A percentile compares a stretch with the other conserved stretches of the same genome.
phyloP scores from a whole-genome alignment of 2,329 filamentous ascomycete species.

The Septoria linicola region DNA sequence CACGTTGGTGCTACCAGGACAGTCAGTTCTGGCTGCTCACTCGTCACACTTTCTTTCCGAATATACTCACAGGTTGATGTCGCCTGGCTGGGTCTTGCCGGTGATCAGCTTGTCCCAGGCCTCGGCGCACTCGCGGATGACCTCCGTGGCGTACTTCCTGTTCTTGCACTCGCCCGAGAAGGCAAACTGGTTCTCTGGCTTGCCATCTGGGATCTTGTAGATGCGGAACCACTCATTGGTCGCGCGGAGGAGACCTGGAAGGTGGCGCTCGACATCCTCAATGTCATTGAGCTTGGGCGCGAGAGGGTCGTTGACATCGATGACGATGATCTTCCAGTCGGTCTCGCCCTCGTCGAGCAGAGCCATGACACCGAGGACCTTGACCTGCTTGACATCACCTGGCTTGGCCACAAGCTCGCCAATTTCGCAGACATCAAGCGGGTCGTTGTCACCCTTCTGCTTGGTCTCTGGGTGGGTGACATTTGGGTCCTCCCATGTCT shows the following conservation, averaged over 20 bases:
- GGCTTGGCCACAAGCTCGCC: conserved; percentile 95
- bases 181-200: conserved; percentile 99
- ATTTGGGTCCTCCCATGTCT: conserved; percentile 99
- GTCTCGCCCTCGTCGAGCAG: conserved; percentile 99
- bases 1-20: conserved; percentile 67
- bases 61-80: conserved; percentile 74
- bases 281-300: conserved; percentile 96
- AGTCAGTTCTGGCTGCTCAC: neutral
- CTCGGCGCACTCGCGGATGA: conserved; percentile 92
- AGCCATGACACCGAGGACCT: conserved; percentile 98
- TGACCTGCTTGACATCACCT: conserved; percentile 99
- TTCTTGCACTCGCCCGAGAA: conserved; percentile 99
- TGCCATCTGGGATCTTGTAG: conserved; percentile 99
- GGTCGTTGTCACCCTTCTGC: conserved; percentile 99
- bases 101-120: conserved; percentile 96
- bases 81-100: conserved; percentile 77
- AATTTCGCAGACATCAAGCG: conserved; percentile 98
- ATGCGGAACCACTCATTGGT: conserved; percentile 99
- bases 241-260: conserved; percentile 91
- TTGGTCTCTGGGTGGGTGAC: conserved; percentile 96
- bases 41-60: neutral
- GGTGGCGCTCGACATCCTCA: conserved; percentile 97
- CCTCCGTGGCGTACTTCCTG: conserved; percentile 96
- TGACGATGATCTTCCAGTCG: conserved; percentile 99
- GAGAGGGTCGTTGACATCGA: conserved; percentile 95